Evolutionary conservation across 1,284 basidiomycete species (phyloP), one percentile per base, ranked within the genome.

Genomic region (Rhodotorula sp.): DNA sequence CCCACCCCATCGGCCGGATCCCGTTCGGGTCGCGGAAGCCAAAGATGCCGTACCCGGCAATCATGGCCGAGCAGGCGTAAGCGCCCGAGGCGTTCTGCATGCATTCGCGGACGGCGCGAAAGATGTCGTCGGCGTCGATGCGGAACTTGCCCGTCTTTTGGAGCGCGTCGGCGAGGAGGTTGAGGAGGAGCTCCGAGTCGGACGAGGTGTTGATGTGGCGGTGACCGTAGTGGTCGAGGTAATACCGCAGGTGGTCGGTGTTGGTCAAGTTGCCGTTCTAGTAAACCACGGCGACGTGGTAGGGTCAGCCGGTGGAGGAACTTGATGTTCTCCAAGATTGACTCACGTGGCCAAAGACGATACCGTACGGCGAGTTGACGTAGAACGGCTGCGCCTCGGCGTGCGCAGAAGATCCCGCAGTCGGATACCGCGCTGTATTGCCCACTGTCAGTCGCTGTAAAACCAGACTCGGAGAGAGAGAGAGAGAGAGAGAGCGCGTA

Each of bases 301-400:
- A 57, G 16, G 26, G n/a, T n/a, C 4, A 46, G 56, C 31, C 14
- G 20, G 29, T 29, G 29, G 29, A 29, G 29, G 29, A 29, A 29
- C 29, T 29, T 29, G 29, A 3, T 43, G 3, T 29, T 29, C 29
- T 29, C 29, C 2, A 29, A 29, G 29, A 29, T 29, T 29, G 29
- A 29, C 29, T 77, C 80, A 94, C 94, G 86, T 99, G 97, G 48
- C 93, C 96, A 81, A 99, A 92, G 71, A 95, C 93, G 80, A 99
- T 97, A 69, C 97, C 97, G 81, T 97, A 97, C 15, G 97, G 97
- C 29, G 93, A 96, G 85, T 99, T 99, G 79, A 99, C 97, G 82
- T 99, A 99, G 87, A 99, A 99, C 3, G 97, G 97, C 81, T 99
- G 97, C 7, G 97, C 95, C 82, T 99, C 97, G n/a, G 95, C 90